A percentile compares a stretch with the other conserved stretches of the same genome.
Conservation (phyloP, 179 eudicot genomes). For the Spinacia oleracea region DNA sequence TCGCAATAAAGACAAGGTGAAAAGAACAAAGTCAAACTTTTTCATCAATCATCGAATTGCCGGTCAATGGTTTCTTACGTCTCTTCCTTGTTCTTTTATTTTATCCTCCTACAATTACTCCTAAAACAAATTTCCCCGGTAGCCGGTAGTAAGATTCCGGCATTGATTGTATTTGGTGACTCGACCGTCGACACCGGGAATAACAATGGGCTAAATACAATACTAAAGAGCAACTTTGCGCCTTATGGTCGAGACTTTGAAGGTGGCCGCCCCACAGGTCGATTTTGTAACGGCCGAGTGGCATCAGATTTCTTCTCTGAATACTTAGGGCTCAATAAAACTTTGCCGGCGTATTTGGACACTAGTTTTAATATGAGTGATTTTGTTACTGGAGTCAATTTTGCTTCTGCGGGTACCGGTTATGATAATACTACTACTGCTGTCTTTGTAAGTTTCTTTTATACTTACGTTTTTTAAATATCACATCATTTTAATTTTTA, state of each 20-base stretch:
- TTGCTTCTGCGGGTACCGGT: slow-evolving; percentile 91
- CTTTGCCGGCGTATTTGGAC: slow-evolving; percentile 77
- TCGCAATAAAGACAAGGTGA: too few relatives aligned
- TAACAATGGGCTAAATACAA: slow-evolving; percentile 52
- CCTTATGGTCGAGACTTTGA: slow-evolving; percentile 70
- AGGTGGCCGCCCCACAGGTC: slow-evolving; percentile 67
- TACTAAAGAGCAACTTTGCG: slow-evolving; percentile 54
- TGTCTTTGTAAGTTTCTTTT: slow-evolving; percentile 58
- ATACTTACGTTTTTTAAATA: too few relatives aligned
- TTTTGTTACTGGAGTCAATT: slow-evolving; percentile 70
- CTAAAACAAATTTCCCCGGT: too few relatives aligned
- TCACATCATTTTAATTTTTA: too few relatives aligned
- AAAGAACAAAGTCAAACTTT: too few relatives aligned
- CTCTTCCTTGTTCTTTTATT: too few relatives aligned
- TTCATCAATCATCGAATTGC: too few relatives aligned
- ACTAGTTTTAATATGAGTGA: slow-evolving; percentile 52
- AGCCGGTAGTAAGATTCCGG: slow-evolving; percentile 44
- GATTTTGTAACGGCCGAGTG: slow-evolving; percentile 77
- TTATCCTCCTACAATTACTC: too few relatives aligned
- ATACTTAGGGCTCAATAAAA: slow-evolving; percentile 58
- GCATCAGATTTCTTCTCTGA: slow-evolving; percentile 67
- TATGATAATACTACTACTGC: slow-evolving; percentile 64
- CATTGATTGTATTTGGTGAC: slow-evolving; percentile 72
- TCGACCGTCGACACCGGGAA: slow-evolving; percentile 80
- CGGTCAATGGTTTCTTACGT: too few relatives aligned